A percentile compares a stretch with the other conserved stretches of the same genome.
These are phyloP conservation scores for Pythium scleroteichum DNA, from an alignment of 352 stramenopile genomes.

Conservation along the genomic window DNA sequence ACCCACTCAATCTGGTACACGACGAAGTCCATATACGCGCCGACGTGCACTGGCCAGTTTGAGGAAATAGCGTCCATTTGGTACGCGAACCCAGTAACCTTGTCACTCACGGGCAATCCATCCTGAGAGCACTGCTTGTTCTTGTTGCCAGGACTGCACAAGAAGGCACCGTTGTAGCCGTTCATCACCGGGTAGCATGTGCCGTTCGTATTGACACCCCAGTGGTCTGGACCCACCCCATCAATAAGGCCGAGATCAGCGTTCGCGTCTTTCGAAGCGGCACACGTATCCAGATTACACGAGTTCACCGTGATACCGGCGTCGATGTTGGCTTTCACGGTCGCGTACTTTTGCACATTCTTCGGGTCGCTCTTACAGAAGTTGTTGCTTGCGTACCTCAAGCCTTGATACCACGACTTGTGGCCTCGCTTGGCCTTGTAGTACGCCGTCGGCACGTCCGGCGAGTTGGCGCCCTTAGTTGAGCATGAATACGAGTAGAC, in stretches of 20 bases:
- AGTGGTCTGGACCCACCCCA: slow-evolving; percentile 38
- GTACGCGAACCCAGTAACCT: slow-evolving; percentile 49
- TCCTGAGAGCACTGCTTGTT: slow-evolving; percentile 30
- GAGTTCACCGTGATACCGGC: slow-evolving; percentile 49
- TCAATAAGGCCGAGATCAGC: slow-evolving; percentile 45
- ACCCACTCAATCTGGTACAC: slow-evolving; percentile 78
- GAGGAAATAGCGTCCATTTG: slow-evolving; percentile 94
- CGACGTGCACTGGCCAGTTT: slow-evolving; percentile 84
- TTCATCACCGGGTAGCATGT: slow-evolving; percentile 67
- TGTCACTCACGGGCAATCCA: slow-evolving; percentile 22
- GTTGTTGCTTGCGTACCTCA: slow-evolving; percentile 62
- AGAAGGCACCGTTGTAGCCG: slow-evolving; percentile 52
- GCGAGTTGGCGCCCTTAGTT: slow-evolving; percentile 44
- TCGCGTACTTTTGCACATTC: slow-evolving; percentile 37
- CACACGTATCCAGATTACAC: slow-evolving; percentile 41
- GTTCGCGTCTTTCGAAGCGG: slow-evolving; percentile 56
- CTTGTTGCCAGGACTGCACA: slow-evolving; percentile 59
- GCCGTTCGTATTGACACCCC: slow-evolving; percentile 63
- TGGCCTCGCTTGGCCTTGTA: slow-evolving; percentile 51
- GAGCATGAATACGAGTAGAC: slow-evolving; percentile 45
- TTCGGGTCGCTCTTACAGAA: slow-evolving; percentile 35
- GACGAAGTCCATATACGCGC: slow-evolving; percentile 81
- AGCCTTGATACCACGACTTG: slow-evolving; percentile 72
- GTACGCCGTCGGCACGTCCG: slow-evolving; percentile 38
- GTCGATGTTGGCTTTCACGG: slow-evolving; percentile 37